A percentile compares a stretch with the other conserved stretches of the same genome.
These are phyloP conservation scores for Drechslerella stenobrocha DNA, from an alignment of 2,329 filamentous ascomycete genomes.

Conservation along the genomic window DNA sequence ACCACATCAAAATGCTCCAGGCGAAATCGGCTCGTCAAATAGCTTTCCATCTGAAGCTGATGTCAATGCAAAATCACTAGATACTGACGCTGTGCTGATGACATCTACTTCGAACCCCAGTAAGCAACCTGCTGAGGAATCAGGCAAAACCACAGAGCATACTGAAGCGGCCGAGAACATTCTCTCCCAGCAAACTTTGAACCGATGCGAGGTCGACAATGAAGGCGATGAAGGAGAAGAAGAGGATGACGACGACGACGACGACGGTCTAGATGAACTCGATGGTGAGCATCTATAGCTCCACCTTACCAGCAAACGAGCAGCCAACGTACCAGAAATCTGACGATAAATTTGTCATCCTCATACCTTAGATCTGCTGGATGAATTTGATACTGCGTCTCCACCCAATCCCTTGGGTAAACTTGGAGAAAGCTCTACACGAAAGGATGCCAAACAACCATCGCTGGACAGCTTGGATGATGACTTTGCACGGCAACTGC, in stretches of 20 bases:
- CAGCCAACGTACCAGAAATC: constrained; percentile 16
- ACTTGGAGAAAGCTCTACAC: constrained; percentile 30
- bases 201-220: constrained; percentile 7
- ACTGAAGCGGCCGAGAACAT: background rate
- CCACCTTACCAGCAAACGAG: background rate
- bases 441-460: constrained; percentile 54
- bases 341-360: background rate
- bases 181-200: constrained; percentile 3
- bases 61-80: background rate
- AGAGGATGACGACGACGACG: constrained; percentile 77
- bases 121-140: background rate
- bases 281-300: constrained; percentile 66
- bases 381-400: constrained; percentile 68
- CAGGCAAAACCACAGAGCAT: background rate
- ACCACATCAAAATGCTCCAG: background rate
- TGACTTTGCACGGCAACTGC: constrained; percentile 81
- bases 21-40: background rate
- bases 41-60: background rate
- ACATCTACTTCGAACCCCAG: background rate
- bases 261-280: constrained; percentile 67
- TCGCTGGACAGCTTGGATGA: constrained; percentile 64
- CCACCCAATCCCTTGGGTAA: constrained; percentile 28
- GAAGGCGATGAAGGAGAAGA: constrained; percentile 74
- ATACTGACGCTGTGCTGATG: background rate
- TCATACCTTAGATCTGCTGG: constrained; percentile 73